phyloP scores from a whole-genome alignment of 441 rosid species.

The Gossypium armourianum region DNA sequence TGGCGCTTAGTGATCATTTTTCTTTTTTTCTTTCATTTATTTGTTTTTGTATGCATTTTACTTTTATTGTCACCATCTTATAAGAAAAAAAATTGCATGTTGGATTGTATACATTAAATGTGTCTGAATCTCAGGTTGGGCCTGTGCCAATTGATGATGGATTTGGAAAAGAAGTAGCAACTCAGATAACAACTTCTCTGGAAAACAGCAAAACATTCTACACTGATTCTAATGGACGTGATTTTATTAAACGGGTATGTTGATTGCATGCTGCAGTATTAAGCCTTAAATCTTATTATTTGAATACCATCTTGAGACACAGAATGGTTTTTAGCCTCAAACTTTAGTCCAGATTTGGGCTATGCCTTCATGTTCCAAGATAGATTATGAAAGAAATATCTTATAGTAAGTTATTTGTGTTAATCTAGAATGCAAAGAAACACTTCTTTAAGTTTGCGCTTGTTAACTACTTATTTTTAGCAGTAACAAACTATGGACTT shows the following conservation, averaged over 20 bases:
- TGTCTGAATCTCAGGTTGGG: slow-evolving; percentile 53
- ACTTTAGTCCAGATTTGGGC: slow-evolving; percentile 1
- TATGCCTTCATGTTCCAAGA: slow-evolving; percentile 2
- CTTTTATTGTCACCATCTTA: slow-evolving; percentile 2
- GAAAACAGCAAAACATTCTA: slow-evolving; percentile 68
- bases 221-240: slow-evolving; percentile 96
- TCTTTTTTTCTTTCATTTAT: not conserved
- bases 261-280: slow-evolving; percentile 1
- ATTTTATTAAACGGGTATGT: slow-evolving; percentile 78
- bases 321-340: slow-evolving; percentile 8
- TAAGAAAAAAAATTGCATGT: not conserved
- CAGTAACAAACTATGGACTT: slow-evolving; percentile 10
- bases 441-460: slow-evolving; percentile 1
- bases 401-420: not conserved
- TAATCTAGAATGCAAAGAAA: slow-evolving; percentile 7
- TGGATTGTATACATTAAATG: slow-evolving; percentile 8
- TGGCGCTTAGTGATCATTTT: not conserved
- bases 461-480: slow-evolving; percentile 11
- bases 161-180: slow-evolving; percentile 73
- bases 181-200: slow-evolving; percentile 66
- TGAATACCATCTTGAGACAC: not conserved
- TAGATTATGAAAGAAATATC: not conserved
- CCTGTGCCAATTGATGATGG: slow-evolving; percentile 74
- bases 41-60: slow-evolving; percentile 1
- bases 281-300: not conserved